Base-by-base conservation (phyloP, 345 rosid species). In the Sisymbrium irio region DNA sequence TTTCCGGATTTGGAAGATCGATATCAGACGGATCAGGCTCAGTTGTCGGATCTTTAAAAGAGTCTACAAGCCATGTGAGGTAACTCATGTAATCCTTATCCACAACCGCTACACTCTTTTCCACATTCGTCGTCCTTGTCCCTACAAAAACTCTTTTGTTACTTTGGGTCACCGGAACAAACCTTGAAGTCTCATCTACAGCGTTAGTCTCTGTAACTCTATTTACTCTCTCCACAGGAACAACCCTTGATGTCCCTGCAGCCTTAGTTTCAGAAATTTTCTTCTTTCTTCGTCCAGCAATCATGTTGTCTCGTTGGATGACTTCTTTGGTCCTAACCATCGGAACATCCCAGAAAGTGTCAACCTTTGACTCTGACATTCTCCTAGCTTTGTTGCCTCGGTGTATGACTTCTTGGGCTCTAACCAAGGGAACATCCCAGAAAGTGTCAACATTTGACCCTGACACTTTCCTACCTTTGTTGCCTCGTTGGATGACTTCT, bases 61-160 rank as follows among this genome's bases (percentile, higher is more conserved):
- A 22, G 28, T 68, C 69, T 22, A 68, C 70, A 62, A 76, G 79
- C 79, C 74, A 76, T 69, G 39, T 9, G n/a, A 76, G 79, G 58
- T 76, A 69, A 5, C 50, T 61, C 79, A 53, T 35, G 70, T 68
- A 76, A 44, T 62, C 79, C 40, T 53, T 20, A 44, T 76, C 79
- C 27, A 41, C 49, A 59, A 28, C 66, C 17, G 7, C 50, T n/a
- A 4, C 44, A 17, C 19, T 60, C 50, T 17, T 18, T 22, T 54
- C 36, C 25, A 8, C 32, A 15, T 8, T 66, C 67, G 49, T 67
- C 35, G 67, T 74, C 36, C 54, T 73, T 20, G 14, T 42, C 56
- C 18, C 19, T 1, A 28, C 56, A 63, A 17, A 28, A 30, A 5
- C 55, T 72, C 17, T 35, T 51, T 41, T 27, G 56, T 20, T 42